Percentiles rank a stretch among this genome's conserved stretches.
Conservation (phyloP, 1,284 basidiomycete genomes). For the Puccinia novopanici region DNA sequence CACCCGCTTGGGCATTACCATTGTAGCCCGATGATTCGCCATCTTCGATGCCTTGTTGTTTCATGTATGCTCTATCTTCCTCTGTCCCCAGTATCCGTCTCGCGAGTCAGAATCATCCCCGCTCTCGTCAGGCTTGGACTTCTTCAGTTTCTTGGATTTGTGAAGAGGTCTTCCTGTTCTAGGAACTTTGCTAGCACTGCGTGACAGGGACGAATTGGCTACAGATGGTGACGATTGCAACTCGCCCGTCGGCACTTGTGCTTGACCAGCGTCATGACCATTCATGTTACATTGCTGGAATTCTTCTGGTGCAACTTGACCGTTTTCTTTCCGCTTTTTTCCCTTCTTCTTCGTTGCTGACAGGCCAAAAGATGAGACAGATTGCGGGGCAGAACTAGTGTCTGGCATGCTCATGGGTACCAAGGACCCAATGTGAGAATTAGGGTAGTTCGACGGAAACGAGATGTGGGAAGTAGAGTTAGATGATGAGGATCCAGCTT, state of each 20-base stretch:
- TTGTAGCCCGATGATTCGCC: not conserved
- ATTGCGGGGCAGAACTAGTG: not conserved
- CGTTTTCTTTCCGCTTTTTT: slow-evolving; percentile 40
- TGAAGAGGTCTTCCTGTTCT: not conserved
- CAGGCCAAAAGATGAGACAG: not conserved
- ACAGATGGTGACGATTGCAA: not conserved
- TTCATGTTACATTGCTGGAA: not conserved
- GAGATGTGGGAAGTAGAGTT: not conserved
- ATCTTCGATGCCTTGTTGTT: slow-evolving; percentile 10
- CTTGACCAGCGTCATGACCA: not conserved
- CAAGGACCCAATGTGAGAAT: not conserved
- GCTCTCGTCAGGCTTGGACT: slow-evolving; percentile 29
- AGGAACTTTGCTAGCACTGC: slow-evolving; percentile 15
- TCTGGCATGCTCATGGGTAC: slow-evolving; percentile 5
- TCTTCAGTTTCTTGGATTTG: slow-evolving; percentile 36
- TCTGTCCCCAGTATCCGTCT: slow-evolving; percentile 34
- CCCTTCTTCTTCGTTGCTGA: slow-evolving; percentile 27
- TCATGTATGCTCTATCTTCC: slow-evolving; percentile 20
- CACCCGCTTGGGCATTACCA: not conserved
- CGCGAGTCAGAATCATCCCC: slow-evolving; percentile 34
- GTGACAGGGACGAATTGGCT: not conserved
- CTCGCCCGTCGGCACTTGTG: not conserved
- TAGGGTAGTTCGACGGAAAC: not conserved
- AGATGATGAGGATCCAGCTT: slow-evolving; percentile 12
- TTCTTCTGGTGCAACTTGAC: not conserved